Evolutionary conservation across 2,329 filamentous ascomycete species (phyloP), one percentile per base, ranked within the genome.

Genomic region (Apiospora marii): DNA sequence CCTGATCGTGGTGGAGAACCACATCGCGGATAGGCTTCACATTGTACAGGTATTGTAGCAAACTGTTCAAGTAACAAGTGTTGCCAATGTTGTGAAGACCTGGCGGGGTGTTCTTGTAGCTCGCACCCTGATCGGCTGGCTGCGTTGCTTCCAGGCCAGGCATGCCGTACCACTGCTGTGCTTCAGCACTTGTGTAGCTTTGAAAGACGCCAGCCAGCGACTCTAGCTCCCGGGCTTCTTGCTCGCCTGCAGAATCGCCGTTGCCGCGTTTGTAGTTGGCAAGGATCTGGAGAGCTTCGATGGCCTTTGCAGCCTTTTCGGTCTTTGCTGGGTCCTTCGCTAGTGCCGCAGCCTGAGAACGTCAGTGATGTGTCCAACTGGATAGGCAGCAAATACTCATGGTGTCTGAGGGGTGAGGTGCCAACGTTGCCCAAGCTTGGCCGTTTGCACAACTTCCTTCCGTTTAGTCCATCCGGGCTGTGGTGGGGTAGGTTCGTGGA

Each of bases 51-150:
- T 97, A 98, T 78, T 99, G 96, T 13, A 99, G 87, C 68, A 99
- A 89, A 83, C 96, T 98, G 85, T 99, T 99, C 71, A 99, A 87
- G 79, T 99, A 99, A 81, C 96, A 99, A 0, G 97, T 99, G 79
- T 99, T 99, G 73, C 96, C 95, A 72, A 98, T 97, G 77, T 98
- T 99, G 75, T 92, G 89, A 7, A 98, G 87, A 0, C 96, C 96
- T 30, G 97, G 93, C 0, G 96, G 96, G 81, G 94, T 91, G 43
- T 89, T 85, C 67, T 83, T 78, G 71, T 85, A 78, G 19, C 79
- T 78, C 3, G 77, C 19, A 49, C 12, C 44, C 44, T 69, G 58
- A 10, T 41, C 58, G 34, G 58, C 22, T 13, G 58, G 19, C 22
- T 64, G 58, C 71, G 64, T 74, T 68, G 34, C 73, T 73, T 49